Percentiles rank a stretch among this genome's conserved stretches.
Evolutionary conservation across 352 stramenopile species (phyloP).

Genomic region (Pythium aristosporum): DNA sequence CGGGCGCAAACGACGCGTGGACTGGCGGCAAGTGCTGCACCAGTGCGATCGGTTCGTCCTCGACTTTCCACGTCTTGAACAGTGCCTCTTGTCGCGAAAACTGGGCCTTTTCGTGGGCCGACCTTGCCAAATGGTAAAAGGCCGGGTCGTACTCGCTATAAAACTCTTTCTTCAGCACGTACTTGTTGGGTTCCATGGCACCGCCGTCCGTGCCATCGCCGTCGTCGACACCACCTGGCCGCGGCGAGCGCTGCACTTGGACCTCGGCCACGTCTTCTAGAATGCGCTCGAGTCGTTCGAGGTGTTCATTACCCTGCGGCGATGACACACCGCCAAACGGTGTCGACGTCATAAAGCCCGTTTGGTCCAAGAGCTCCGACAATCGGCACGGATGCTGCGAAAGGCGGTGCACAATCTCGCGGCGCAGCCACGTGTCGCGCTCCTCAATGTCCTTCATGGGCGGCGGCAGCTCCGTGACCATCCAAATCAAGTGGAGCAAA

Average conservation of each 20-base stretch:
- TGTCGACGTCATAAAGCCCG: constrained; percentile 68
- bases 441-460: constrained; percentile 60
- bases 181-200: constrained; percentile 74
- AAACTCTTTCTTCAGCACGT: constrained; percentile 75
- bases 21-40: constrained; percentile 54
- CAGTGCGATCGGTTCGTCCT: constrained; percentile 65
- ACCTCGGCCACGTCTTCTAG: constrained; percentile 73
- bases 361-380: constrained; percentile 80
- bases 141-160: constrained; percentile 80
- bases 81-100: constrained; percentile 77
- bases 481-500: constrained; percentile 83
- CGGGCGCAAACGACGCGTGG: constrained; percentile 48
- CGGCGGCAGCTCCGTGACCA: constrained; percentile 81
- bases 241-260: constrained; percentile 30
- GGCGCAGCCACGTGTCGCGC: constrained; percentile 62
- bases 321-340: constrained; percentile 64
- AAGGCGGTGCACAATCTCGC: constrained; percentile 88
- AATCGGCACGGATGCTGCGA: constrained; percentile 66
- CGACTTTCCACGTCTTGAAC: constrained; percentile 78
- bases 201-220: constrained; percentile 24
- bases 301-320: constrained; percentile 63
- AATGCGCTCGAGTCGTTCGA: constrained; percentile 58
- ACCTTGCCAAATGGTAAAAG: constrained; percentile 77
- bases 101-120: constrained; percentile 77
- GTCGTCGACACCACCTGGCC: constrained; percentile 10